Base-by-base conservation (phyloP, 352 stramenopile genomes). In the Aphanomyces astaci region DNA sequence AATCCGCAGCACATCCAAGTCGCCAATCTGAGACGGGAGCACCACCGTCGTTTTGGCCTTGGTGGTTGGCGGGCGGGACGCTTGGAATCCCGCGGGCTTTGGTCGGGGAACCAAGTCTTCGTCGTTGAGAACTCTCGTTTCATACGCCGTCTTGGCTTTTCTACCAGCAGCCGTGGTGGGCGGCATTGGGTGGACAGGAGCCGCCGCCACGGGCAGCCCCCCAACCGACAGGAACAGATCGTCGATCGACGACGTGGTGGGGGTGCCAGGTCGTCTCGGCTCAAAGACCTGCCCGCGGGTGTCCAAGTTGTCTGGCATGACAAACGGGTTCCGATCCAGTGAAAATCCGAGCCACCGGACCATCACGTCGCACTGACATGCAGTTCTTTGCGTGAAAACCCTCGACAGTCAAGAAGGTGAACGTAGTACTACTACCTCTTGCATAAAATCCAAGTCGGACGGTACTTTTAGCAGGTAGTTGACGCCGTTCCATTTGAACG, bases 401-500 rank as follows among this genome's bases (percentile, higher is more conserved):
- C n/a, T 25, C 17, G 17, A 60, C n/a, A n/a, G n/a, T n/a, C n/a
- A n/a, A n/a, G 13, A 63, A 65, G 24, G n/a, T 59, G 1, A 15
- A 65, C 24, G 40, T n/a, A 49, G 31, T n/a, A 59, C 15, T 22
- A 19, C 13, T 43, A 70, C 63, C n/a, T 90, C 82, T n/a, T 88
- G 73, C 7, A 98, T 57, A 54, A 96, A 97, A 55, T 97, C 88
- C 24, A 97, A 70, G 65, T 98, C 92, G 0, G 83, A 94, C 2
- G 87, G 78, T 9, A 98, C 71, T 52, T 96, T 97, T 11, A 97
- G 74, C 0, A 98, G 75, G 45, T 98, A 98, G 70, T 98, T 97
- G 56, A 95, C 66, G 2, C 82, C 84, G 66, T 97, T 96, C 92
- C 90, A 98, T 43, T 78, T 80, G 68, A 94, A 97, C 15, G 76